Evolutionary conservation across 2,329 filamentous ascomycete genomes (phyloP), one percentile per base, ranked within the genome.

Genomic region (Fusarium sp.): DNA sequence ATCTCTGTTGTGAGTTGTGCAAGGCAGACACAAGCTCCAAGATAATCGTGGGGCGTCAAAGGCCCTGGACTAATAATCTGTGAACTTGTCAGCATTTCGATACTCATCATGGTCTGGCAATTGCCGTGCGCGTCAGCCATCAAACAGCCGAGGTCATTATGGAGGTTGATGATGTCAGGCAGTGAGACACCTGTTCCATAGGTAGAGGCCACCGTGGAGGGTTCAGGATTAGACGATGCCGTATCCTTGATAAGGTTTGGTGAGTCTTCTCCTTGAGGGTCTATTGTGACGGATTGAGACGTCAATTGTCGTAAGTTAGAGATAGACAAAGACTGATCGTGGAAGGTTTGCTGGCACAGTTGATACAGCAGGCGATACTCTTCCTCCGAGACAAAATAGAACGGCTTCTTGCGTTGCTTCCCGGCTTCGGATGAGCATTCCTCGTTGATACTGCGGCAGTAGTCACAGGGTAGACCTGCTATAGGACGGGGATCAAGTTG

Each of bases 191-290:
- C 40, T 22, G 40, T 22, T 22, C 10, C 38, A 4, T 38, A 4
- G 22, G n/a, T n/a, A 2, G n/a, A 7, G 8, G 40, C 5, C n/a
- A 4, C 40, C 20, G 11, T 42, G n/a, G 40, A 20, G n/a, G 40
- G 10, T 2, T 22, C 40, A 1, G 40, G 12, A 6, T 5, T 44
- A 3, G 10, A 12, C 3, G 20, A 44, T 20, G n/a, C n/a, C 8
- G 3, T 17, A 22, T 22, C 6, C 11, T 44, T 44, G 40, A 7
- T 8, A 2, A 7, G 0, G 7, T 1, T 1, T 6, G 40, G 40
- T 3, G 11, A 44, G 1, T 7, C 3, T 14, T 14, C 40, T 4
- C 11, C 3, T 5, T 22, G 40, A 4, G 0, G 3, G 20, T 14
- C 7, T 6, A 20, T 2, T 4, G 3, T 44, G 20, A 4, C 20